A percentile compares a stretch with the other conserved stretches of the same genome.
Evolutionary conservation across 148 eudicot species (phyloP).

Genomic region (Bassia scoparia): DNA sequence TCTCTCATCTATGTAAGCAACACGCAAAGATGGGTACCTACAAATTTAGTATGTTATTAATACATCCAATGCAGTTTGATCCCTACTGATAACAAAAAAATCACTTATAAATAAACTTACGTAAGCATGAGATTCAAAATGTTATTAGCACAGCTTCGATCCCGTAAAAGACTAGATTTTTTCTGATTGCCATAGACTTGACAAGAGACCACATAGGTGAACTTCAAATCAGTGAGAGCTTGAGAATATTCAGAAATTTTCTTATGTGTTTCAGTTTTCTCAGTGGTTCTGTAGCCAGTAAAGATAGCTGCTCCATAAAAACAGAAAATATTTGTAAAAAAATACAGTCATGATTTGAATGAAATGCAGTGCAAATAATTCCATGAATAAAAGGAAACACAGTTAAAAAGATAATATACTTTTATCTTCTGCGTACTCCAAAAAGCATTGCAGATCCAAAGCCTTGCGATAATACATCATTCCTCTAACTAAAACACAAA

Average conservation of each 20-base stretch:
- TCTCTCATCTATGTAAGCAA: constrained; percentile 92
- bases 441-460: constrained; percentile 88
- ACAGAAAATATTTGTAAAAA: constrained; percentile 13
- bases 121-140: constrained; percentile 81
- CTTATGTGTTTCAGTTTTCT: constrained; percentile 40
- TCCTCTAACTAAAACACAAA: constrained; percentile 69
- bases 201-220: constrained; percentile 96
- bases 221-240: constrained; percentile 94
- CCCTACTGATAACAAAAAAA: not conserved
- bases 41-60: constrained; percentile 20
- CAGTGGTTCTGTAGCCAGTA: constrained; percentile 77
- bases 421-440: constrained; percentile 69
- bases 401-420: constrained; percentile 40
- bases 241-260: constrained; percentile 52
- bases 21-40: constrained; percentile 93
- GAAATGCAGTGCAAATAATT: not conserved
- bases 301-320: constrained; percentile 54
- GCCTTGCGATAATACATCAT: constrained; percentile 97
- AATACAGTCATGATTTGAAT: constrained; percentile 7
- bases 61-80: not conserved
- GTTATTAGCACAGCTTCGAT: constrained; percentile 67
- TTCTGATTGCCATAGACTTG: constrained; percentile 95
- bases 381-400: not conserved
- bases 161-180: constrained; percentile 58
- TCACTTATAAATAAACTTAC: constrained; percentile 38